Evolutionary conservation across 2,329 filamentous ascomycete species (phyloP), one percentile per base, ranked within the genome.

Genomic region (Fusarium devonianum): DNA sequence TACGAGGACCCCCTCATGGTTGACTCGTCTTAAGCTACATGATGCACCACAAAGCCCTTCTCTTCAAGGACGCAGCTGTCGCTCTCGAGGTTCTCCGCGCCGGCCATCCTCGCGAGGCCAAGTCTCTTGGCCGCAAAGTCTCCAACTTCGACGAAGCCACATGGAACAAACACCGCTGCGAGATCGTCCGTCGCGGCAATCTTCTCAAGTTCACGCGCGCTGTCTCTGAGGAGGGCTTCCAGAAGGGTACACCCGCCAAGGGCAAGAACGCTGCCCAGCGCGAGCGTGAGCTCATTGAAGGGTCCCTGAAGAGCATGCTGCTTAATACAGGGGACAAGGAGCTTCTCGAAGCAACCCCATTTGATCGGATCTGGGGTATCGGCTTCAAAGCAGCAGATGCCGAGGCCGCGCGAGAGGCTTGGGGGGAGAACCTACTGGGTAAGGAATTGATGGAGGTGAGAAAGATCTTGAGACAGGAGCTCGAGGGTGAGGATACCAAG

Each of bases 341-440:
- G 67, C 63, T 89, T 16, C 82, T 88, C 2, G 85, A 87, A 71
- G 83, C 83, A 22, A 78, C 78, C 49, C 81, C 84, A 9, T 74
- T 68, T 49, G 86, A 89, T 71, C 64, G 75, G 5, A 79, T 88
- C 43, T 89, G 86, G 87, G 86, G 86, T 2, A 73, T 89, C 34
- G 86, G 87, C 5, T 87, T 82, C 60, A 71, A 63, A 3, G 79
- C 76, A 7, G 71, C 69, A 13, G 71, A 78, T 61, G 85, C 84
- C 3, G 74, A 71, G 45, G 54, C 18, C 2, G 75, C 76, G 38
- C 75, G 78, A 36, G 65, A 70, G 13, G 58, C 67, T 3, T 89
- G 86, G 87, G 86, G 86, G 0, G 48, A 79, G 70, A 89, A 89
- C 69, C 64, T 88, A 48, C 67, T 89, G 35, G 86, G 86, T 0